Conservation (phyloP, 2,329 filamentous ascomycete species). For the Chalara sp. region DNA sequence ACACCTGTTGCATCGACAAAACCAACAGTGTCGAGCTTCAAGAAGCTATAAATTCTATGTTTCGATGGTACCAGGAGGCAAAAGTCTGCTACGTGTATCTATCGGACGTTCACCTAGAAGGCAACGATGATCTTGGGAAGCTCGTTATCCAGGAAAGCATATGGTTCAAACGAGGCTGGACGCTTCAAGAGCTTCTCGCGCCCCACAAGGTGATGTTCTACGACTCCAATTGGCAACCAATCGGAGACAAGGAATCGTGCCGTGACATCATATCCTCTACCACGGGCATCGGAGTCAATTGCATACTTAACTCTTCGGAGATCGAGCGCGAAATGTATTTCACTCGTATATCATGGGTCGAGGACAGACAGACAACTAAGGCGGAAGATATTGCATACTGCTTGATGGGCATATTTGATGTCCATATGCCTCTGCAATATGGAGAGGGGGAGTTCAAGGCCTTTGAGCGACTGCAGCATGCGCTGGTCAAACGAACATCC, state of each 20-base stretch:
- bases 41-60: too few relatives aligned
- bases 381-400: conserved; percentile 37
- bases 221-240: neutral
- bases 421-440: conserved; percentile 37
- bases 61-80: neutral
- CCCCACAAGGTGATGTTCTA: neutral
- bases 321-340: neutral
- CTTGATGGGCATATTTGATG: conserved; percentile 34
- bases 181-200: neutral
- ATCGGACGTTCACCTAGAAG: neutral
- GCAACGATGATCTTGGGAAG: neutral
- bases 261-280: neutral
- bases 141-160: neutral
- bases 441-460: conserved; percentile 19
- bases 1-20: too few relatives aligned
- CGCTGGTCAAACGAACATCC: neutral
- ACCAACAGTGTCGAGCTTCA: too few relatives aligned
- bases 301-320: neutral
- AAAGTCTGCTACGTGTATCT: neutral
- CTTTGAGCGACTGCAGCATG: neutral
- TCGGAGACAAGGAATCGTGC: neutral
- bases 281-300: neutral
- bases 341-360: conserved; percentile 31
- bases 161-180: neutral
- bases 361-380: conserved; percentile 26